Evolutionary conservation across 1,284 basidiomycete species (phyloP), one percentile per base, ranked within the genome.

Genomic region (Sporisorium scitamineum): DNA sequence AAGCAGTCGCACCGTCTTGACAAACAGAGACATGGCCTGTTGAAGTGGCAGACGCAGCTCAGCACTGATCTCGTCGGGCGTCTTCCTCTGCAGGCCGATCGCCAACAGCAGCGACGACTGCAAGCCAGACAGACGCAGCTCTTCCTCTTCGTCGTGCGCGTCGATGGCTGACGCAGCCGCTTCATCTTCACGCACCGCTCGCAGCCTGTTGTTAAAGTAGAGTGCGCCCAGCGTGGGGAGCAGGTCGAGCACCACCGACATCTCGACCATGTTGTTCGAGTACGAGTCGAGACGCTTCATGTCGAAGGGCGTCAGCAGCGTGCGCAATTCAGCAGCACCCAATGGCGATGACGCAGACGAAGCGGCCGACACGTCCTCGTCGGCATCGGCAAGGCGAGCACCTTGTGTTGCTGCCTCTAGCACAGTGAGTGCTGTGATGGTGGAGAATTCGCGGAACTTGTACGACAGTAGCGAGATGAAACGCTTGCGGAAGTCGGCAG

Each of bases 261-360:
- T 97, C 86, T 99, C 97, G 52, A 99, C 89, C 90, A 93, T 91
- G 86, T 95, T 97, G 86, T 96, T 95, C 5, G 94, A 92, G 81
- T 99, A 99, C 7, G 95, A 93, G 78, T 96, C 93, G 37, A 99
- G 89, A 2, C 97, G 91, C 87, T 98, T 98, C 80, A 99, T 88
- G 86, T 99, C 97, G 84, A 97, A 98, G 0, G 96, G 94, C 1
- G 94, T 91, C 68, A 97, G 86, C 18, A 93, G 86, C 44, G 91
- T 87, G 1, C 89, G 88, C 10, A 99, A 88, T 80, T 98, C 95
- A 1, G 88, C 82, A 2, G 91, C 86, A n/a, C 86, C 86, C 20
- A 84, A 61, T 9, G 76, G 45, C 6, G 51, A 52, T 5, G 72
- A 59, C 1, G 61, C 47, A 3, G 63, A 54, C 10, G 52, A 58